These are phyloP conservation scores for Dryadomyces quercus-mongolicae DNA, from an alignment of 2,329 filamentous ascomycete species.

Conservation along the genomic window DNA sequence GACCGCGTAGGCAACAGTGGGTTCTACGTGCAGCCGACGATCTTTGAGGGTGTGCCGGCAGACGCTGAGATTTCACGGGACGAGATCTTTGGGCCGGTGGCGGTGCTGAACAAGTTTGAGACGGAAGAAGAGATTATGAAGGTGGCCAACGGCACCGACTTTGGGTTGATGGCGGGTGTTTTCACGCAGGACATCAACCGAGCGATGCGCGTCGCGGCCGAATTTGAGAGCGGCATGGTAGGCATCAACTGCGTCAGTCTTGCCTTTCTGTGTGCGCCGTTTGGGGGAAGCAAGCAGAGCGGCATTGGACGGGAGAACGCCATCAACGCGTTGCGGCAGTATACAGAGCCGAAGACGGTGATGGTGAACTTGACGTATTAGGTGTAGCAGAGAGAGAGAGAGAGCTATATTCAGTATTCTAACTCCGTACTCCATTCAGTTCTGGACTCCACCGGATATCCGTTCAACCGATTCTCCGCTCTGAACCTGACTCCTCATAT, in stretches of 20 bases:
- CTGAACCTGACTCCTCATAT: too few species aligned
- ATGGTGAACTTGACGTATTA: conserved; percentile 25
- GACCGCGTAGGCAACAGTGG: conserved; percentile 24
- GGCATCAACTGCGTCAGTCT: conserved; percentile 30
- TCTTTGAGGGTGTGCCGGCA: neutral
- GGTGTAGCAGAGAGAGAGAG: too few species aligned
- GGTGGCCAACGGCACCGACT: conserved; percentile 60
- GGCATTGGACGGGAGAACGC: conserved; percentile 36
- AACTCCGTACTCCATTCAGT: too few species aligned
- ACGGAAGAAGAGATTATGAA: conserved; percentile 58
- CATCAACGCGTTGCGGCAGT: conserved; percentile 32
- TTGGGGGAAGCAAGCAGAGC: conserved; percentile 37
- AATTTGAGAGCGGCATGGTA: conserved; percentile 51
- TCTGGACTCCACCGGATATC: too few species aligned
- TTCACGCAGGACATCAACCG: conserved; percentile 66
- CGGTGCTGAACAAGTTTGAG: conserved; percentile 65
- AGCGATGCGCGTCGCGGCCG: conserved; percentile 59
- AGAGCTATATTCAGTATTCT: too few species aligned
- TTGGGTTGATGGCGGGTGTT: conserved; percentile 66
- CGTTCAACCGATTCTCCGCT: too few species aligned
- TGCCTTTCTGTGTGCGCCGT: conserved; percentile 28
- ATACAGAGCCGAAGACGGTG: conserved; percentile 37
- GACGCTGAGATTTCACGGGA: conserved; percentile 54
- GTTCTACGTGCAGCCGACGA: conserved; percentile 12
- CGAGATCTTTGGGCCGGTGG: conserved; percentile 73